Evolutionary conservation across 768 basidiomycete species (phyloP).

Genomic region (Tubosaeta sp.): DNA sequence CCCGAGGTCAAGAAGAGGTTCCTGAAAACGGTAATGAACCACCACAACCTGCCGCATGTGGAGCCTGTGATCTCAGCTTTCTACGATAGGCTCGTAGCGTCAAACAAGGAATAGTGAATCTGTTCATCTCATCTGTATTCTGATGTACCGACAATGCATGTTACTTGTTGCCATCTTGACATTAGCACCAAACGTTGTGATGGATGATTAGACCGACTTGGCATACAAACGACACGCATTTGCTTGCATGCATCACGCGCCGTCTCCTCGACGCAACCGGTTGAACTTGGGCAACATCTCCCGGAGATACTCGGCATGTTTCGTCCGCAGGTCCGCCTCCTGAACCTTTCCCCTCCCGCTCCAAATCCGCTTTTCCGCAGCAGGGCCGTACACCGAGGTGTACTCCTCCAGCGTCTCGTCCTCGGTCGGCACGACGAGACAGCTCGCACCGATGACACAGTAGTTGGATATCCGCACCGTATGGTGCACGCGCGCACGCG

Average conservation of each 20-base stretch:
- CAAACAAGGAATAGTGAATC: too few species aligned
- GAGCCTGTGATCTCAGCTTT: constrained; percentile 13
- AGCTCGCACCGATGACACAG: constrained; percentile 80
- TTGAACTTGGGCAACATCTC: constrained; percentile 94
- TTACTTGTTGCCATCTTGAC: not conserved
- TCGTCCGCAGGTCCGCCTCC: constrained; percentile 76
- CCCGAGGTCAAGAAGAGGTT: constrained; percentile 14
- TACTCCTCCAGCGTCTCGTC: constrained; percentile 78
- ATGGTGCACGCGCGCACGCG: constrained; percentile 78
- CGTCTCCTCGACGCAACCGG: constrained; percentile 59
- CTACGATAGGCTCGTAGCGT: constrained; percentile 11
- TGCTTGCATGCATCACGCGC: constrained; percentile 30
- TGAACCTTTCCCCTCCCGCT: constrained; percentile 81
- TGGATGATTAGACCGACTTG: not conserved
- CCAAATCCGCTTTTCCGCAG: constrained; percentile 73
- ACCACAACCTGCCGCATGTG: constrained; percentile 6
- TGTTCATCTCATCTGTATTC: not conserved
- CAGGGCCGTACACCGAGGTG: constrained; percentile 79
- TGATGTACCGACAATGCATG: not conserved
- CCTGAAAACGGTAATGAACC: constrained; percentile 6
- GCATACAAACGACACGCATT: not conserved
- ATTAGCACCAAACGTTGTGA: not conserved
- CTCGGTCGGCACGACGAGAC: constrained; percentile 72
- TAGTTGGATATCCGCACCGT: constrained; percentile 74
- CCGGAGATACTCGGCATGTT: constrained; percentile 87